Percentiles rank a stretch among this genome's conserved stretches.
phyloP scores from a whole-genome alignment of 768 basidiomycete species.

The Boletus coccyginus region DNA sequence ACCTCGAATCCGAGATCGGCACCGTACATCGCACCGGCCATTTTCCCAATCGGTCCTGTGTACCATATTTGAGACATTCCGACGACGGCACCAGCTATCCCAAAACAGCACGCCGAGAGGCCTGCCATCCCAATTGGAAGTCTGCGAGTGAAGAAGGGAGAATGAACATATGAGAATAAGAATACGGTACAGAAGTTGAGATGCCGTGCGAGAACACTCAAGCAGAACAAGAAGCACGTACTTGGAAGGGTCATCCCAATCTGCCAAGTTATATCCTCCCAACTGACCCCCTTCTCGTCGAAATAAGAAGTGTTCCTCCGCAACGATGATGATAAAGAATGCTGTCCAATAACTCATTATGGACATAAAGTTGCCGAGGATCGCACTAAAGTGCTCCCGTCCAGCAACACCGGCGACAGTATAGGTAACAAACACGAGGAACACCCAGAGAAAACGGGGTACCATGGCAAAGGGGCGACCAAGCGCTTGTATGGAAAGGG shows the following conservation, averaged over 20 bases:
- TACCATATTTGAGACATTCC: constrained; percentile 57
- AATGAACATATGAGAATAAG: neutral
- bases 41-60: constrained; percentile 45
- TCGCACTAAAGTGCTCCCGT: constrained; percentile 43
- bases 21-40: constrained; percentile 41
- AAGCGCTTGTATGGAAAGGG: constrained; percentile 45
- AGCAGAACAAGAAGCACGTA: constrained; percentile 18
- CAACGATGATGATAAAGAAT: constrained; percentile 45
- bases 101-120: constrained; percentile 44
- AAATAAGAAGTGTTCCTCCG: constrained; percentile 48
- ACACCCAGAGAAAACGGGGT: constrained; percentile 46
- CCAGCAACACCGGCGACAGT: constrained; percentile 41
- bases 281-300: constrained; percentile 37
- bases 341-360: constrained; percentile 47
- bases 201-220: neutral
- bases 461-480: constrained; percentile 41
- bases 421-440: constrained; percentile 38
- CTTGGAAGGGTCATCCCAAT: constrained; percentile 43
- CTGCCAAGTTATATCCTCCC: constrained; percentile 51
- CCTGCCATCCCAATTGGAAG: constrained; percentile 51
- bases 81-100: constrained; percentile 47
- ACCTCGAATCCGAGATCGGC: constrained; percentile 58
- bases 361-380: constrained; percentile 42
- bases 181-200: neutral
- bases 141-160: constrained; percentile 15